Evolutionary conservation across 2,329 filamentous ascomycete species (phyloP), one percentile per base, ranked within the genome.

Genomic region (Diplodia intermedia): DNA sequence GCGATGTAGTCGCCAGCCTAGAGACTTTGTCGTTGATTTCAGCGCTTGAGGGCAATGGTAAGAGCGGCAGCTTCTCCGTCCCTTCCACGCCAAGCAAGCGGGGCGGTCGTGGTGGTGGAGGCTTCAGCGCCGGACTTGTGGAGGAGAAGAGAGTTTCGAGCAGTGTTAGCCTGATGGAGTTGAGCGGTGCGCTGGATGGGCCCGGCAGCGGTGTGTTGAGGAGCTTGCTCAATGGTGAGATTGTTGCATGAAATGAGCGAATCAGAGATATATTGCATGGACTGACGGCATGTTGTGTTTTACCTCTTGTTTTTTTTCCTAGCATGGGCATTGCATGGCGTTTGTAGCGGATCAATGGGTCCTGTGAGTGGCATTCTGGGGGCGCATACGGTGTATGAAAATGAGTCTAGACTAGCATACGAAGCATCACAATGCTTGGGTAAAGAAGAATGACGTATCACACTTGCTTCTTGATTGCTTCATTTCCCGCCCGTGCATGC

Each of bases 1-100:
- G 93, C 68, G 95, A 99, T 79, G 94, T 99, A 5, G 85, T 97
- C 23, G 89, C 91, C 43, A 96, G 92, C 73, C 81, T 99, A 65
- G 95, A 99, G 82, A 95, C 94, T 0, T 82, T 97, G 56, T 94
- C 92, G 1, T 82, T 98, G 26, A 85, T 97, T 6, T 85, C 90
- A 77, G 79, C 90, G 80, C 75, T 91, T 81, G 76, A 92, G 86
- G 82, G 80, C 71, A 77, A 86, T 53, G 81, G 87, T 38, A 88
- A 89, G 70, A 85, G 88, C 31, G 54, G 61, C 15, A 66, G 61
- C 54, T 69, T 69, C 20, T 54, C 40, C 26, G 60, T 60, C 33
- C 57, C 66, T 7, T 29, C 56, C 18, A 68, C 66, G 50, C 91
- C 92, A 1, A 91, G 90, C 72, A 91, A 90, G 75, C 88, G 88